Base-by-base conservation (phyloP, 2,329 filamentous ascomycete species). In the Basipetospora sp. region DNA sequence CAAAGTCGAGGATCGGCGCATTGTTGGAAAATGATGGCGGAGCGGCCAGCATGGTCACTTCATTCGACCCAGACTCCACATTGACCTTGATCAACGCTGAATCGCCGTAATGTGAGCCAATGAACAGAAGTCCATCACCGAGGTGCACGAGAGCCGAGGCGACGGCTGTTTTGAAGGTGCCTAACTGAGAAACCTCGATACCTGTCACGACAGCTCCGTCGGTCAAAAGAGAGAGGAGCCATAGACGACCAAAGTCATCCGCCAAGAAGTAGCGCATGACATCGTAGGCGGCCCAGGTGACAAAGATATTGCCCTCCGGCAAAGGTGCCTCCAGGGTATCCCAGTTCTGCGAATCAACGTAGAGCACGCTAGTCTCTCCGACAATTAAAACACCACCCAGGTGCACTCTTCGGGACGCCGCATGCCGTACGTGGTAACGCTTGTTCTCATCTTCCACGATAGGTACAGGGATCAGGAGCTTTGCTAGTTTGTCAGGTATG, bases 41-140 rank as follows among this genome's bases (percentile, higher is more conserved):
- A 0, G 74, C 80, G 51, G 94, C 85, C 8, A 90, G 55, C 4
- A 87, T 57, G 34, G 77, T 65, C 42, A 87, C 64, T 0, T 66
- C 51, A 17, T 52, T 47, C 0, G 54, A 46, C 11, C 22, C 22
- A 6, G 22, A 6, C 2, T 56, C 48, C 5, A 59, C 44, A 15
- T 62, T 69, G 22, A 78, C 64, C 37, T 71, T 66, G 31, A 90
- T 71, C 8, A 96, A 67, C 52, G 94, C 86, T 2, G 85, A 92
- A 54, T 98, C 84, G 26, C 88, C 88, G 48, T 90, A 81, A 54
- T 94, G 87, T 2, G 88, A 94, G 9, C 83, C 90, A 29, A 98
- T 67, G 53, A 93, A 96, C 10, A 94, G 64, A 33, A 80, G 64
- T 1, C 78, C 72, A 28, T 71, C 64, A 19, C 76, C 77, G 44